Base-by-base conservation (phyloP, 2,329 filamentous ascomycete species). In the Clarireedia sp. region DNA sequence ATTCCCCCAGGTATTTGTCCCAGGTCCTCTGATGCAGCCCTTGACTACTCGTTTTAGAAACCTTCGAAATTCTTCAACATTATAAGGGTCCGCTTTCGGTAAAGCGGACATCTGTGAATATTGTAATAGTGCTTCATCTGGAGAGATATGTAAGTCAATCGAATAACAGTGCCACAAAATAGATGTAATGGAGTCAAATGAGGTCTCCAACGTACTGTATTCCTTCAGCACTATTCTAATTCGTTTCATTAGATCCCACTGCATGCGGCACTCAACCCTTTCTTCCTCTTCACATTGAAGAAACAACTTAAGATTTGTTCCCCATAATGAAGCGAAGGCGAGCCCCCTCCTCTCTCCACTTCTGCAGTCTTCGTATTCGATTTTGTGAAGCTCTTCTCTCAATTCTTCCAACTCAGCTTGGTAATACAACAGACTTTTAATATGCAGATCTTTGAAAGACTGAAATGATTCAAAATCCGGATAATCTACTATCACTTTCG, bases 391-490 rank as follows among this genome's bases (percentile, higher is more conserved):
- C 3, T 55, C 17, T 38, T 41, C 49, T 21, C 47, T 54, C 3
- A 60, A 16, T 3, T 21, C 7, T 5, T 26, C 24, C 10, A 63
- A 45, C 21, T 63, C 52, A 4, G 56, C 56, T 48, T 63, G 61
- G 40, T 61, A 62, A 44, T 63, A 63, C 5, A 63, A 56, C 6
- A 63, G 44, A n/a, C 48, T 56, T 33, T 63, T 63, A 21, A 60
- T 43, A 14, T 59, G 57, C 2, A 63, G 54, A 45, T 60, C 59
- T 21, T 36, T 54, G 36, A 60, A 62, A 5, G 46, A 17, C 14
- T 44, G 52, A 50, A 61, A 62, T 2, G 59, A 54, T 48, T 56
- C 58, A 23, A 60, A 51, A 12, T 37, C 54, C 36, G 56, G 57
- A 9, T 48, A 33, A 19, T 55, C n/a, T 10, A 29, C 49, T 8